Evolutionary conservation across 1,139 yeast genomes (phyloP), one percentile per base, ranked within the genome.

Genomic region (Debaryomycetaceae sp.): DNA sequence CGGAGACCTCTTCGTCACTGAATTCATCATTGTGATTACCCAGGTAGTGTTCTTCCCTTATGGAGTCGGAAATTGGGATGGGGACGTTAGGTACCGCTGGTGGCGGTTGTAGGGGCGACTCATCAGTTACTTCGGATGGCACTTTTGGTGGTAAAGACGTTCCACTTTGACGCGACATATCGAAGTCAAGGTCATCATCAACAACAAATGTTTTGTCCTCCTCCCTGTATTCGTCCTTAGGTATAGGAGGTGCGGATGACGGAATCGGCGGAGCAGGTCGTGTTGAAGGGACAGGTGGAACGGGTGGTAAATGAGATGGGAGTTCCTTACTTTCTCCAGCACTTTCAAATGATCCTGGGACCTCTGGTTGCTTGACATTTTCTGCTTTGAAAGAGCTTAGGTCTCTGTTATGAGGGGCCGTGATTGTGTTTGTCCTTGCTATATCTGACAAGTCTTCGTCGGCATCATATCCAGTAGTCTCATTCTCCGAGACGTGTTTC

Each of bases 391-490:
- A 4, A 5, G 13, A 20, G 3, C 3, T 4, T 14, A 34, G n/a
- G 24, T n/a, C 31, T 27, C 31, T 27, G 31, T 11, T 3, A 17
- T 17, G 20, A 17, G 20, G 20, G 4, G 20, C 20, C 20, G 20
- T 17, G 20, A 17, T 17, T 9, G 36, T n/a, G 8, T 38, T 23
- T 14, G 49, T 47, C 46, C 48, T 59, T 9, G 64, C 57, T 37
- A 59, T 55, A 50, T 71, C 76, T 7, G 75, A 70, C 23, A 64
- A 53, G 44, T 73, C 78, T 44, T 65, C 76, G 48, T 72, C 78
- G 2, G 79, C 76, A 36, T 73, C 78, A 48, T 72, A 73, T 0
- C 77, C 78, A 5, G 75, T 62, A 6, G 57, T 60, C 47, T 69
- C 75, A 2, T 57, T 46, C 6, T 70, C 76, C 5, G 60, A 39